Conservation (phyloP, 2,329 filamentous ascomycete species). For the Paracamarosporium sp. region DNA sequence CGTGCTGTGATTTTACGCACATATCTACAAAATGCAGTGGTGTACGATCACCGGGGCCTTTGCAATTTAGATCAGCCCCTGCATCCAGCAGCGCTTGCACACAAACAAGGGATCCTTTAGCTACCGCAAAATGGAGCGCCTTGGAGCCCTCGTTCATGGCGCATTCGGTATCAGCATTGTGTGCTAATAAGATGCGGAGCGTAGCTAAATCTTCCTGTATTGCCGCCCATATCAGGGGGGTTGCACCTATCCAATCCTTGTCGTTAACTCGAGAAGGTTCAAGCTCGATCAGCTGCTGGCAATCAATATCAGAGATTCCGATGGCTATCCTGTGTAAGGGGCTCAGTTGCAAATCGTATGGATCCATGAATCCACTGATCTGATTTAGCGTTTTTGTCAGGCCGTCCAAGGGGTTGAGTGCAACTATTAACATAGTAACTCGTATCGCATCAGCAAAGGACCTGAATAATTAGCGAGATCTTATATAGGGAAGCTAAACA, state of each 20-base stretch:
- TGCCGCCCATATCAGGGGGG: constrained; percentile 10
- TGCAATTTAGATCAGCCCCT: not conserved
- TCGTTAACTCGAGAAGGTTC: constrained; percentile 1
- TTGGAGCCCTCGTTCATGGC: not conserved
- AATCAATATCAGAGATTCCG: constrained; percentile 1
- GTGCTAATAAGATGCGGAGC: not conserved
- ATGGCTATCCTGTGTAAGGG: not conserved
- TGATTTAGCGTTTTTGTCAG: too few relatives aligned
- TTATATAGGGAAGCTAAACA: too few relatives aligned
- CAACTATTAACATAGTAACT: too few relatives aligned
- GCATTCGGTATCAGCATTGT: not conserved
- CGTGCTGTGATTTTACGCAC: not conserved
- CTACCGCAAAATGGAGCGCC: not conserved
- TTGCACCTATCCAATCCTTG: not conserved
- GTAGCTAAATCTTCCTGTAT: not conserved
- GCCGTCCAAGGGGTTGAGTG: too few relatives aligned
- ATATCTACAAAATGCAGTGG: not conserved
- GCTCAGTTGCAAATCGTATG: not conserved
- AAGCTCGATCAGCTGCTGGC: not conserved
- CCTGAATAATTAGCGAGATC: too few relatives aligned
- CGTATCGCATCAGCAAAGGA: too few relatives aligned
- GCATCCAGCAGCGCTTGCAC: not conserved
- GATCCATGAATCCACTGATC: too few relatives aligned
- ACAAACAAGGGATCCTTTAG: not conserved
- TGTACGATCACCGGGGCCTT: not conserved